A percentile compares a stretch with the other conserved stretches of the same genome.
Evolutionary conservation across 1,139 yeast genomes (phyloP).

Genomic region (Blastobotrys elegans): DNA sequence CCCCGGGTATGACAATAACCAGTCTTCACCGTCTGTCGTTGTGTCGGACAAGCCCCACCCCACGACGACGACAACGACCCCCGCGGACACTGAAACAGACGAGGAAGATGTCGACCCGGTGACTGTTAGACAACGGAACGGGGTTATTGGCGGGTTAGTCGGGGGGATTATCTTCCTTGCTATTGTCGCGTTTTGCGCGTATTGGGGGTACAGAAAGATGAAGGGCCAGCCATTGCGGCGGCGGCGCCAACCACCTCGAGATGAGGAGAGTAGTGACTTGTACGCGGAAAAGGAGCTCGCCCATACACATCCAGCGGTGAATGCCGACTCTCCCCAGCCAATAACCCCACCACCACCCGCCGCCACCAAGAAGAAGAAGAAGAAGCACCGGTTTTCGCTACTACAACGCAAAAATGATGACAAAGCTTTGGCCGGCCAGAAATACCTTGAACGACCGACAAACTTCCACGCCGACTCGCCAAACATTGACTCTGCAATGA

Average conservation of each 20-base stretch:
- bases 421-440: background rate
- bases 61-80: background rate
- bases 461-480: background rate
- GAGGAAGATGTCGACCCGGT: background rate
- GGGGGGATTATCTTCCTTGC: slow-evolving; percentile 1
- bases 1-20: background rate
- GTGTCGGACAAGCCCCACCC: background rate
- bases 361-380: no score
- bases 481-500: background rate
- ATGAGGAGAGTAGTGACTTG: no score
- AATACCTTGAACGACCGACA: background rate
- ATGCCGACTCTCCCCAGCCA: no score
- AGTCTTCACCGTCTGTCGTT: background rate
- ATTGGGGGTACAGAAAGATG: background rate
- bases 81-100: background rate
- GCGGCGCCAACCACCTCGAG: background rate
- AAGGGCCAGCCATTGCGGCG: background rate
- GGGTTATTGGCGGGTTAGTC: slow-evolving; percentile 8
- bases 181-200: background rate
- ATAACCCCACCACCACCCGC: no score
- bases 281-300: no score
- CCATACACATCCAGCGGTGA: no score
- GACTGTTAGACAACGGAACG: background rate
- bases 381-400: no score
- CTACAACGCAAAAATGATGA: background rate